Base-by-base conservation (phyloP, 495 filamentous ascomycete genomes). In the Tuber umbilicatum region DNA sequence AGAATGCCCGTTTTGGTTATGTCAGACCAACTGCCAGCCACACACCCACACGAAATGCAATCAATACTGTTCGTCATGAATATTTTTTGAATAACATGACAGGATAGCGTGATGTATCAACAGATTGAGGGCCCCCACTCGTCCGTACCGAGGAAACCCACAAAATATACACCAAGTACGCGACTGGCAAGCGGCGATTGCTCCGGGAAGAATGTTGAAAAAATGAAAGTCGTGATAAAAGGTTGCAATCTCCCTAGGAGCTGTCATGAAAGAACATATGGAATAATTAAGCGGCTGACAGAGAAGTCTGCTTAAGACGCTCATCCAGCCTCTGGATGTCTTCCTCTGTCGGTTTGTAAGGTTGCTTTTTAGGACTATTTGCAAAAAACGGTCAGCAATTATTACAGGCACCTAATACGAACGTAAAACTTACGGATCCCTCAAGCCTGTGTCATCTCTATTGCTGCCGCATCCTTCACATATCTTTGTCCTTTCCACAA, bases 361-460 rank as follows among this genome's bases (percentile, higher is more conserved):
- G 72, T 3, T 69, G 69, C 60, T 82, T 82, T 69, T 80, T 82
- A 5, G 81, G 81, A 43, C 80, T 82, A 55, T n/a, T 70, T 14
- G n/a, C 23, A 71, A 27, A 27, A 47, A 35, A 31, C 55, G 47
- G 39, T 78, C 73, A 78, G 75, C 47, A 43, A 67, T 71, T 47
- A 39, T n/a, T 27, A 19, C 14, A 23, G 38, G 17, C 27, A 50
- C 38, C n/a, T 19, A 60, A 68, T 6, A 35, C 35, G 27, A 17
- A 43, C 27, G 39, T 27, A 70, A 43, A n/a, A 84, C 83, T 82
- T 79, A 84, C 83, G 83, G 83, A 70, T 84, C 81, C 37, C 81
- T 76, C 73, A 82, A 55, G 40, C 81, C 81, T 43, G 81, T 82
- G n/a, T 82, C 81, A 10, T 78, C 74, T 47, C 80, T 80, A 67